Evolutionary conservation across 2,329 filamentous ascomycete species (phyloP), one percentile per base, ranked within the genome.

Genomic region (Zarea fungicola): DNA sequence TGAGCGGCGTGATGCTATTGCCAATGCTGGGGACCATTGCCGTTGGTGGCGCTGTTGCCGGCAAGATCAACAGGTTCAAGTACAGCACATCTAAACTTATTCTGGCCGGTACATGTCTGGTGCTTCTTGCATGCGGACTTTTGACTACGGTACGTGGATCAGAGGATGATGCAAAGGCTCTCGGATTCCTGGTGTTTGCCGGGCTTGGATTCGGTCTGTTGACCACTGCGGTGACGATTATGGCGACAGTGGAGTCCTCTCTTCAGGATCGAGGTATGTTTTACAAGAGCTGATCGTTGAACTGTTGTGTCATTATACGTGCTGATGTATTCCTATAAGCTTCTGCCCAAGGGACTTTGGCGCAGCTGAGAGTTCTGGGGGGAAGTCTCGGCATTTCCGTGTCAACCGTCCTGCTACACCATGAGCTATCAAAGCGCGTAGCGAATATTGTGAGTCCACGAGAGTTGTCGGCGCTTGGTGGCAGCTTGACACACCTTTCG

Each of bases 331-430:
- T 23, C 53, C 39, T 6, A 18, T n/a, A 34, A 78, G 75, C 75
- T 8, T 64, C 73, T 11, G 73, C 75, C 0, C 77, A 80, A 53
- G 76, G 75, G 1, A 71, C 79, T 31, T 58, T 78, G 13, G 72
- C 75, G 0, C 75, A 80, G 49, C 59, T 71, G n/a, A 68, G 76
- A 25, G 69, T 80, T 21, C 63, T 79, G 1, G 77, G 77, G 5
- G 76, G 76, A 5, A 78, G 75, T 47, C 62, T 80, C 23, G 76
- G 77, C 4, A 77, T 80, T 42, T 73, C 77, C 2, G 67, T 71
- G 2, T 79, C 75, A n/a, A 73, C 76, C 1, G 72, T 72, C 10
- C 65, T 78, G 13, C 55, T 77, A 14, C 35, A 37, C 55, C 34
- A 62, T 52, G 40, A 64, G 57, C 55, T 64, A 62, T 34, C 59